A percentile compares a stretch with the other conserved stretches of the same genome.
These are phyloP conservation scores for Magnusiomyces ingens DNA, from an alignment of 1,139 yeast genomes.

Conservation along the genomic window DNA sequence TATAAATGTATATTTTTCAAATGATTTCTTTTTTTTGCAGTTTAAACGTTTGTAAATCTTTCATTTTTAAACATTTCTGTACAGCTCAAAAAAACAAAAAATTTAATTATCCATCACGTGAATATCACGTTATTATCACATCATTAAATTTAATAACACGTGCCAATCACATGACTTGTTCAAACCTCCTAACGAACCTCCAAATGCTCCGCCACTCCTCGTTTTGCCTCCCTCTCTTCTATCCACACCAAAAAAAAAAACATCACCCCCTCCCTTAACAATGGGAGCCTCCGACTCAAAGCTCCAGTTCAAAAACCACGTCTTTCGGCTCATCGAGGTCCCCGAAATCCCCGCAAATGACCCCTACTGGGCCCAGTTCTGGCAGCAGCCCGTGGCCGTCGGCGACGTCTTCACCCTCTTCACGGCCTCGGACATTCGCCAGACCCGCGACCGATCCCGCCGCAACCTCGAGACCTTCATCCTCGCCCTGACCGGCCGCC, in stretches of 20 bases:
- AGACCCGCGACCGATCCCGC: slow-evolving; percentile 52
- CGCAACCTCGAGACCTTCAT: slow-evolving; percentile 51
- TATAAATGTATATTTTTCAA: no score
- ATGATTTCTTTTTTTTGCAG: no score
- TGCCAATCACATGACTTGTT: no score
- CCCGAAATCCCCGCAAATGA: slow-evolving; percentile 41
- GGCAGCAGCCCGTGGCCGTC: slow-evolving; percentile 41
- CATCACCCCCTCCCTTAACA: not conserved
- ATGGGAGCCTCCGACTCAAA: slow-evolving; percentile 76
- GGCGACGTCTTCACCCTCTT: slow-evolving; percentile 53
- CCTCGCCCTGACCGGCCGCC: slow-evolving; percentile 36
- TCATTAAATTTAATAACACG: not conserved
- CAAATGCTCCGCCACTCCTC: not conserved
- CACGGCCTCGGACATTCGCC: slow-evolving; percentile 51
- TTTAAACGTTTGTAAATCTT: no score
- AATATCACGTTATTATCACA: not conserved
- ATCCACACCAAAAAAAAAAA: no score
- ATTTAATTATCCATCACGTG: not conserved
- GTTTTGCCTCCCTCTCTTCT: not conserved
- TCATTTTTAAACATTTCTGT: not conserved
- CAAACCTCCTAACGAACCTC: no score
- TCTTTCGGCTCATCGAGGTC: slow-evolving; percentile 55
- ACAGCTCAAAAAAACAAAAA: not conserved
- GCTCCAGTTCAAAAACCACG: slow-evolving; percentile 51
- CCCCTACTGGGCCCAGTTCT: slow-evolving; percentile 50